Conservation (phyloP, 495 filamentous ascomycete genomes). For the Rusavskia elegans region DNA sequence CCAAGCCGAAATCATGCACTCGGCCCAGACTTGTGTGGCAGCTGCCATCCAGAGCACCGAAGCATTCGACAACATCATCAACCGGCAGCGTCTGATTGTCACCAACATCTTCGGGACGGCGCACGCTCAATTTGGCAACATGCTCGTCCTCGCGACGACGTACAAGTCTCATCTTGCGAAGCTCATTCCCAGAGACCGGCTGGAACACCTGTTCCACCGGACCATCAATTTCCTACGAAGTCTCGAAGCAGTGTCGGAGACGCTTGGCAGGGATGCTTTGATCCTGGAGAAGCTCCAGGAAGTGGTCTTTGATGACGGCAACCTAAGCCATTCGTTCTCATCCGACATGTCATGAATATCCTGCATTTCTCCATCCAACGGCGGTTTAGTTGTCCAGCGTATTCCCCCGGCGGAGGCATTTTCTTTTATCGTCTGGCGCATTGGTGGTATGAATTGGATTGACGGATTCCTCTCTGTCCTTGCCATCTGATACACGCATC, state of each 20-base stretch:
- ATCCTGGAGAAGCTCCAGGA: conserved; percentile 33
- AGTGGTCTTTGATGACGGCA: conserved; percentile 11
- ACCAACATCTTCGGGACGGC: conserved; percentile 93
- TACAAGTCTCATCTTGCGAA: conserved; percentile 37
- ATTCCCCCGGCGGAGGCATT: not conserved
- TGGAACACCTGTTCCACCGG: conserved; percentile 34
- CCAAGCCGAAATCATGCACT: conserved; percentile 33
- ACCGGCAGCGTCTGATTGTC: conserved; percentile 52
- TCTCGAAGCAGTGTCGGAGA: conserved; percentile 47
- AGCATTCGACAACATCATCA: conserved; percentile 57
- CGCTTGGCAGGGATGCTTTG: conserved; percentile 45
- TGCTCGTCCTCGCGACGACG: conserved; percentile 71
- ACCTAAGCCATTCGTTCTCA: not conserved
- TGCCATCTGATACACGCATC: not conserved
- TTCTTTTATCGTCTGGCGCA: not conserved
- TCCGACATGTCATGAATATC: not conserved
- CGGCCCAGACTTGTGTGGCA: conserved; percentile 41
- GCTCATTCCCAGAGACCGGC: conserved; percentile 30
- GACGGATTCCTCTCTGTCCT: not conserved
- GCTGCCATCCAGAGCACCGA: conserved; percentile 72
- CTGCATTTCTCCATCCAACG: not conserved
- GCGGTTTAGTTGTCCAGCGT: not conserved
- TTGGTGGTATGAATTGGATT: not conserved
- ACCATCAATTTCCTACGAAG: conserved; percentile 57
- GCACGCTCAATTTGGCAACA: conserved; percentile 98